phyloP scores from a whole-genome alignment of 2,329 filamentous ascomycete genomes.

The Microdochium nivale region DNA sequence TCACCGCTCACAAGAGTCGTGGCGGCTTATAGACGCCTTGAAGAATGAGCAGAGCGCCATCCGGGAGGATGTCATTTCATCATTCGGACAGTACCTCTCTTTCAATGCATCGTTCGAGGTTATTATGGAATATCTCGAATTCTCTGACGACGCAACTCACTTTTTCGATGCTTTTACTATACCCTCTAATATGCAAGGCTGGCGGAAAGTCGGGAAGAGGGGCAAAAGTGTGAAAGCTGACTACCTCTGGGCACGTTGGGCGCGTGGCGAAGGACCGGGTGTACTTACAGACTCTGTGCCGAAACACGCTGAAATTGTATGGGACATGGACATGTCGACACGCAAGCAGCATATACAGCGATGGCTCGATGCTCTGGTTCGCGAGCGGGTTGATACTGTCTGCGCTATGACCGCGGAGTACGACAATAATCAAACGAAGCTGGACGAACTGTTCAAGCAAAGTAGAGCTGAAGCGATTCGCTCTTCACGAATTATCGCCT shows the following conservation, averaged over 20 bases:
- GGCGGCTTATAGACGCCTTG: constrained; percentile 30
- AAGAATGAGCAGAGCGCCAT: constrained; percentile 25
- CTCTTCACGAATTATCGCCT: constrained; percentile 55
- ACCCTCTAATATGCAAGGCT: constrained; percentile 35
- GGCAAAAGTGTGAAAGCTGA: constrained; percentile 32
- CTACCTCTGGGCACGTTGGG: constrained; percentile 50
- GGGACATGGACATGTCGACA: constrained; percentile 34
- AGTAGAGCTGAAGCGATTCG: constrained; percentile 33
- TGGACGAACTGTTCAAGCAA: constrained; percentile 35
- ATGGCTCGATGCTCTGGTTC: constrained; percentile 36
- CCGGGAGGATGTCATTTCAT: constrained; percentile 6
- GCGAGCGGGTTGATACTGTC: constrained; percentile 41
- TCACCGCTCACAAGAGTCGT: constrained; percentile 19
- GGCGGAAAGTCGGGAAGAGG: constrained; percentile 31
- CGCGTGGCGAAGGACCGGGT: constrained; percentile 33
- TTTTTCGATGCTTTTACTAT: constrained; percentile 50
- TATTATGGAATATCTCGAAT: constrained; percentile 31
- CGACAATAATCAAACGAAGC: constrained; percentile 27
- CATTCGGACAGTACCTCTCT: constrained; percentile 8
- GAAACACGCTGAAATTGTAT: constrained; percentile 29
- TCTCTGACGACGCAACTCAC: constrained; percentile 36
- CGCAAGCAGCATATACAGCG: constrained; percentile 25
- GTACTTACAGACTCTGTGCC: constrained; percentile 23
- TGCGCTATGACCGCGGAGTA: constrained; percentile 26
- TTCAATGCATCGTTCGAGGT: constrained; percentile 6